Percentiles rank a stretch among this genome's conserved stretches.
phyloP scores from a whole-genome alignment of 495 filamentous ascomycete species.

The Tuber borchii region DNA sequence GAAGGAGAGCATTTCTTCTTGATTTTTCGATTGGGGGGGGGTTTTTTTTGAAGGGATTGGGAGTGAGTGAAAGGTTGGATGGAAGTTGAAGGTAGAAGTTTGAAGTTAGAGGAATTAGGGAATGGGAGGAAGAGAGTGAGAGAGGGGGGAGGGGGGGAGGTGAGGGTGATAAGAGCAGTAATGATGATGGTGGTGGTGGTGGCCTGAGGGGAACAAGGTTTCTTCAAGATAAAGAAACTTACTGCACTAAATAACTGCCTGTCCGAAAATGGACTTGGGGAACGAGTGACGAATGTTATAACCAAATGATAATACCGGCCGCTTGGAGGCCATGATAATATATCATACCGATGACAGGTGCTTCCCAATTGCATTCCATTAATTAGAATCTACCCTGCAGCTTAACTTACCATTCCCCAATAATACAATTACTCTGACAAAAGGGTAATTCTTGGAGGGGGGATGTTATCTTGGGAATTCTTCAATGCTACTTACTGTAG shows the following conservation, averaged over 20 bases:
- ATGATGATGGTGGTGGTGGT: not conserved
- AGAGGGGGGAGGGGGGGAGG: not conserved
- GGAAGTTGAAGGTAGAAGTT: not conserved
- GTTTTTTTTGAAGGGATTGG: not conserved
- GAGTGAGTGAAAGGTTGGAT: not conserved
- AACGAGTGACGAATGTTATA: not conserved
- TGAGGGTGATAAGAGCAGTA: not conserved
- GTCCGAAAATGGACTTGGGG: not conserved
- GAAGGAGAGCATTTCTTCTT: slow-evolving; percentile 26
- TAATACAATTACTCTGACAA: not conserved
- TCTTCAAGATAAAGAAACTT: not conserved
- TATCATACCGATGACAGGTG: not conserved
- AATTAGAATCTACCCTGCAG: not conserved
- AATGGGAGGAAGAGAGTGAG: not conserved
- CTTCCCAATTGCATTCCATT: not conserved
- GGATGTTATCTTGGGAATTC: not conserved
- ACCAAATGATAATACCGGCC: not conserved
- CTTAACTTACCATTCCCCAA: not conserved
- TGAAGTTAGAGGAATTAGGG: not conserved
- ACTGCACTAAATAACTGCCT: not conserved
- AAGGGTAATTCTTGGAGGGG: not conserved
- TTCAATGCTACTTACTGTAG: not conserved
- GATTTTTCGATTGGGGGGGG: not conserved
- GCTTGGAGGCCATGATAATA: not conserved
- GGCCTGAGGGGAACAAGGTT: not conserved